A percentile compares a stretch with the other conserved stretches of the same genome.
Evolutionary conservation across 192 early-diverging fungal genomes (phyloP).

Genomic region (Powellomyces hirtus): DNA sequence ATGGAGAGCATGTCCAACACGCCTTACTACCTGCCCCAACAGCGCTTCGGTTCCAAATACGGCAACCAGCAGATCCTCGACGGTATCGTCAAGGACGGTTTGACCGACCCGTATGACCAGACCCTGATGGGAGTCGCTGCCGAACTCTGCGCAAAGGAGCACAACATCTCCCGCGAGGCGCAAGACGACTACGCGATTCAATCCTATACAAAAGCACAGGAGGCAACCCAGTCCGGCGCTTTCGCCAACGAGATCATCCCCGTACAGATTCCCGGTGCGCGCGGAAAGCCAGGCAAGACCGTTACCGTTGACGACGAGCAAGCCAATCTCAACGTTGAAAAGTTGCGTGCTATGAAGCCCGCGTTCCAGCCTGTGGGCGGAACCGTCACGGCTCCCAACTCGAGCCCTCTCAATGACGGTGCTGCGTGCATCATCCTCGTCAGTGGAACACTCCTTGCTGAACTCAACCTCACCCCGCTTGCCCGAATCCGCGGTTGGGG

Average conservation of each 20-base stretch:
- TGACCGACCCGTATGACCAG: constrained; percentile 52
- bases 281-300: constrained; percentile 76
- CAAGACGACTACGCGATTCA: constrained; percentile 88
- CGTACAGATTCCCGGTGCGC: constrained; percentile 76
- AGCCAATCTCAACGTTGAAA: constrained; percentile 71
- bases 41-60: constrained; percentile 62
- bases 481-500: constrained; percentile 82
- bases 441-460: constrained; percentile 66
- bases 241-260: constrained; percentile 84
- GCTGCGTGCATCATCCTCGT: constrained; percentile 89
- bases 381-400: constrained; percentile 93
- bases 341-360: constrained; percentile 83
- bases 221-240: constrained; percentile 75
- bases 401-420: constrained; percentile 89
- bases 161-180: constrained; percentile 72
- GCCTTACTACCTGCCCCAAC: constrained; percentile 66
- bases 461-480: constrained; percentile 80
- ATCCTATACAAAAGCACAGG: constrained; percentile 85
- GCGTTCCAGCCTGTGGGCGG: constrained; percentile 82
- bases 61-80: constrained; percentile 82
- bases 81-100: constrained; percentile 63
- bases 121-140: constrained; percentile 54
- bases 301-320: constrained; percentile 84
- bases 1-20: constrained; percentile 98
- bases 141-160: constrained; percentile 72